Conservation (phyloP, 2,329 filamentous ascomycete species). For the Neurospora sp. region DNA sequence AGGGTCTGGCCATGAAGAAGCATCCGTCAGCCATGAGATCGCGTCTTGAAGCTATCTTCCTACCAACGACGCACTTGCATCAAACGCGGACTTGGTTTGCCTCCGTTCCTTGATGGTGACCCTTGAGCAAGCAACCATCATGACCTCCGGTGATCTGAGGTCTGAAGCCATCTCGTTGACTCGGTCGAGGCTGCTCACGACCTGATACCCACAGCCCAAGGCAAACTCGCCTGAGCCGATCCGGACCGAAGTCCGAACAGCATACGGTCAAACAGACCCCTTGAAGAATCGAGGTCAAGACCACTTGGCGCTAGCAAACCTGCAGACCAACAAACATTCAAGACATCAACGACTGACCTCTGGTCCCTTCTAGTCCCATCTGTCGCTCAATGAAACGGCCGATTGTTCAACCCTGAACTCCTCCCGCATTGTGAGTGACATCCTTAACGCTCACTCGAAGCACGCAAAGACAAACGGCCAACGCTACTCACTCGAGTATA, state of each 20-base stretch:
- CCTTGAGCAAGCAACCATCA: background rate
- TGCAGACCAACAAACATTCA: background rate
- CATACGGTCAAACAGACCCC: background rate
- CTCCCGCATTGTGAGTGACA: accelerated
- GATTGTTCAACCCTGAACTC: background rate
- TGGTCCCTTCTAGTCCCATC: background rate
- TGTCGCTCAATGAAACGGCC: background rate
- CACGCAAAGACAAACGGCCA: background rate
- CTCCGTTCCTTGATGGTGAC: background rate
- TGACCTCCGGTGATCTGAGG: background rate
- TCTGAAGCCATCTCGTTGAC: background rate
- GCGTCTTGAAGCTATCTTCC: background rate
- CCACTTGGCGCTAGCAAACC: background rate
- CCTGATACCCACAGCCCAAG: background rate
- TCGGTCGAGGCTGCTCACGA: background rate
- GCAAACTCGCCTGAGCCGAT: background rate
- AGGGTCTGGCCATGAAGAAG: too few species aligned
- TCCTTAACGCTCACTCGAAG: background rate
- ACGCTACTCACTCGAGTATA: background rate
- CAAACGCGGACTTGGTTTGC: background rate
- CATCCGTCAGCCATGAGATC: too few species aligned
- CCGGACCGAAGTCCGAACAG: background rate
- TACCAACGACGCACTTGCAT: background rate
- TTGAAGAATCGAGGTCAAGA: background rate
- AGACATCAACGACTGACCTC: background rate